These are phyloP conservation scores for Collariella sp. DNA, from an alignment of 495 filamentous ascomycete species.

Conservation along the genomic window DNA sequence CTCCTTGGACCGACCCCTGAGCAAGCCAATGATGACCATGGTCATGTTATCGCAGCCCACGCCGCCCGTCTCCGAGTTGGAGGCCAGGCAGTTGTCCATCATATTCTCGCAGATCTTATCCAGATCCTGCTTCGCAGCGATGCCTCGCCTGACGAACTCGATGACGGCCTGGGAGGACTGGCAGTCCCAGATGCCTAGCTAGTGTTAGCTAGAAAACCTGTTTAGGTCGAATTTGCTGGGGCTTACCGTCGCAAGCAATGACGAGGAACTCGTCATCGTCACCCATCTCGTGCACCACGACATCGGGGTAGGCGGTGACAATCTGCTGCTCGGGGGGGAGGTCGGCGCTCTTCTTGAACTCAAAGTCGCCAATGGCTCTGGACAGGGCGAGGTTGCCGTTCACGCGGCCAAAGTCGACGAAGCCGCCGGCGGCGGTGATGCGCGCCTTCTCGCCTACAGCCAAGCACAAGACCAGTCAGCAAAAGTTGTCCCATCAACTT, in stretches of 20 bases:
- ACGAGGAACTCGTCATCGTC: slow-evolving; percentile 97
- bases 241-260: slow-evolving; percentile 90
- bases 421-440: slow-evolving; percentile 91
- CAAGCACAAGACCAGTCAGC: slow-evolving; percentile 18
- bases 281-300: slow-evolving; percentile 76
- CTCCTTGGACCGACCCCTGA: slow-evolving; percentile 85
- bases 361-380: slow-evolving; percentile 95
- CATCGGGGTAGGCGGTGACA: slow-evolving; percentile 92
- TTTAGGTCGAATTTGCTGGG: too few species aligned
- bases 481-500: background rate
- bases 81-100: slow-evolving; percentile 99
- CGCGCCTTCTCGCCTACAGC: slow-evolving; percentile 82
- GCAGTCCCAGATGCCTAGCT: slow-evolving; percentile 98
- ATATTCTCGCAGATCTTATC: slow-evolving; percentile 96
- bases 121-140: slow-evolving; percentile 89
- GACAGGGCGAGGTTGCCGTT: slow-evolving; percentile 98
- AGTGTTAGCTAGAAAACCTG: too few species aligned
- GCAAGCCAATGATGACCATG: slow-evolving; percentile 82
- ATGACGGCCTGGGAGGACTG: slow-evolving; percentile 95
- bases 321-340: slow-evolving; percentile 95
- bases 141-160: slow-evolving; percentile 92
- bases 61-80: slow-evolving; percentile 94
- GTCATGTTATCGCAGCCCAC: slow-evolving; percentile 99
- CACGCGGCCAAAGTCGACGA: slow-evolving; percentile 96
- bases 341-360: slow-evolving; percentile 98